Base-by-base conservation (phyloP, 1,284 basidiomycete genomes). In the Puccinia novopanici region DNA sequence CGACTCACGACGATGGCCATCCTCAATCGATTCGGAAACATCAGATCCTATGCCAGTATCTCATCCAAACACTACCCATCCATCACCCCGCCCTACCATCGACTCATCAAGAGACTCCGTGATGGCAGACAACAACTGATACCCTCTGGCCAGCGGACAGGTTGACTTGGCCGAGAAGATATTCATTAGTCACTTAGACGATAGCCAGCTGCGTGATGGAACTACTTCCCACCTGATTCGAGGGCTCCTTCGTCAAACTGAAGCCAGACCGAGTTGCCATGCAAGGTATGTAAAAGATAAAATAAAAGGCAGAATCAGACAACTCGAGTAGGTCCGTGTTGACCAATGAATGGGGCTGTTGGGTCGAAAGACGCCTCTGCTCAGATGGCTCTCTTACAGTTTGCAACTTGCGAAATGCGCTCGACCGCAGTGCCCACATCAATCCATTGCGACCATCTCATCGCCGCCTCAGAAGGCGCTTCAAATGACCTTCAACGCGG, bases 101-200 rank as follows among this genome's bases (percentile, higher is more conserved):
- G 88, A 81, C 89, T 99, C 68, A 88, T 94, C 72, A 86, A 90
- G 83, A 95, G 92, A 71, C 90, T 98, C 80, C 88, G 89, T 72
- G 63, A 68, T 57, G 87, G 87, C 75, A 93, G 95, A 77, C 91
- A 92, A 80, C 86, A 88, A 73, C 87, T 93, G 73, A 88, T 98
- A 75, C 82, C 83, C 34, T 83, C 88, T 89, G 82, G 86, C 4
- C 77, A 73, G 91, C 79, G 92, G 24, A 55, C 13, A 52, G 67
- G n/a, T 88, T 99, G 81, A 95, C 95, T 89, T 99, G 22, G 92
- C 96, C 37, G 97, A 99, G 87, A 99, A 99, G 89, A 97, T 99
- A 72, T 89, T 99, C 65, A 99, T 98, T 87, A 92, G 94, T 84
- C 97, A 99, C 87, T 87, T 99, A 76, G 87, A 90, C 83, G n/a